Conservation (phyloP, 108 stramenopile species). For the Skeletonema marinoi region DNA sequence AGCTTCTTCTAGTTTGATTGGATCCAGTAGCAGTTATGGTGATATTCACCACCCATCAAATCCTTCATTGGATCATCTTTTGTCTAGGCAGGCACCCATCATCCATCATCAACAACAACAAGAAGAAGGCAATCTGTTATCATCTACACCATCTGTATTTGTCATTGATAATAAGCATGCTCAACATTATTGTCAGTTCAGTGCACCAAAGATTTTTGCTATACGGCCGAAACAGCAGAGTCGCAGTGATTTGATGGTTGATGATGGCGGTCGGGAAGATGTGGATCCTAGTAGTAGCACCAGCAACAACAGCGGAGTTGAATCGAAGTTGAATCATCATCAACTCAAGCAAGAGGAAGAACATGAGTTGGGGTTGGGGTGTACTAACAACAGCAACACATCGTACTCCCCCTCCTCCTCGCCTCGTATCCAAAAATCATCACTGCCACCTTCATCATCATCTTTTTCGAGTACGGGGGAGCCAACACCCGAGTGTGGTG, state of each 20-base stretch:
- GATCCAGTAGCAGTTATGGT: background rate
- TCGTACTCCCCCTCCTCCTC: background rate
- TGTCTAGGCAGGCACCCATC: background rate
- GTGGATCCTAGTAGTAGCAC: too few relatives aligned
- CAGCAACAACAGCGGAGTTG: background rate
- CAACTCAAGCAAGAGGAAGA: background rate
- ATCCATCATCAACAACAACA: background rate
- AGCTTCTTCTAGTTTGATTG: background rate
- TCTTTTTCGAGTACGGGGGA: background rate
- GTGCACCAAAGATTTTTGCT: slow-evolving; percentile 14
- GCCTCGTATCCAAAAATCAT: background rate
- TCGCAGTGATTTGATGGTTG: background rate
- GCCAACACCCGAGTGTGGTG: background rate
- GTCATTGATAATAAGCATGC: slow-evolving; percentile 16
- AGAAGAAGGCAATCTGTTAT: background rate
- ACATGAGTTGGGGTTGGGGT: background rate
- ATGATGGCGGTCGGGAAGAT: too few relatives aligned
- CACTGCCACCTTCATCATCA: background rate
- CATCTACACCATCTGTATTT: slow-evolving; percentile 8
- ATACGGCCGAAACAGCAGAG: slow-evolving; percentile 6
- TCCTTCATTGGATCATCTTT: background rate
- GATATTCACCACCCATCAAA: background rate
- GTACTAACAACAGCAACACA: background rate
- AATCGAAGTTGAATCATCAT: background rate
- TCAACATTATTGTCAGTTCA: slow-evolving; percentile 17